Evolutionary conservation across 2,329 filamentous ascomycete species (phyloP).

Genomic region (Sporothrix brasiliensis): DNA sequence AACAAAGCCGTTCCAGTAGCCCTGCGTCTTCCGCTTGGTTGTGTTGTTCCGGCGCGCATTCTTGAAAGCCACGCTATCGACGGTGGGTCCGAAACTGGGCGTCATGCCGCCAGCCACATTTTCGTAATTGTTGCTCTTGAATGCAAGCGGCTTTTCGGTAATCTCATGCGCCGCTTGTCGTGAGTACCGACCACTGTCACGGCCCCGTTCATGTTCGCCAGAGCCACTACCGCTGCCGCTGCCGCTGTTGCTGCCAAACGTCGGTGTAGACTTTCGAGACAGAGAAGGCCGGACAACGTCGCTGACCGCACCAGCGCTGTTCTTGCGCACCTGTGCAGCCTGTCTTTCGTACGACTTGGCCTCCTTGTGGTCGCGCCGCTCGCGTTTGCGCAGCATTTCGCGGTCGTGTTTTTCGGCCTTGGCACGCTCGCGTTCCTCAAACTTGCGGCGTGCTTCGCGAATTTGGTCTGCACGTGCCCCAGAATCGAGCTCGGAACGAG

Average conservation of each 20-base stretch:
- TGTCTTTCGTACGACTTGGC: constrained; percentile 56
- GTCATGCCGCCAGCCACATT: constrained; percentile 44
- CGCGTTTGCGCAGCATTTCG: constrained; percentile 60
- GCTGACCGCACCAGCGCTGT: constrained; percentile 43
- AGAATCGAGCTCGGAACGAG: constrained; percentile 62
- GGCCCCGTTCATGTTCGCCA: constrained; percentile 33
- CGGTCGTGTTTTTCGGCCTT: constrained; percentile 66
- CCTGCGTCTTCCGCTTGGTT: constrained; percentile 63
- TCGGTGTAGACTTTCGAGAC: constrained; percentile 39
- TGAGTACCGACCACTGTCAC: constrained; percentile 27
- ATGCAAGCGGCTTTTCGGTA: constrained; percentile 49
- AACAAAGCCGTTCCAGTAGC: constrained; percentile 65
- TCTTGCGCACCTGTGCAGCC: constrained; percentile 46
- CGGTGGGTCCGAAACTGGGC: constrained; percentile 43
- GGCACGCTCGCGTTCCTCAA: constrained; percentile 62
- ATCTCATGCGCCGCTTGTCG: constrained; percentile 29
- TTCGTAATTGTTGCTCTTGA: constrained; percentile 54
- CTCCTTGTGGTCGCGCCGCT: constrained; percentile 61
- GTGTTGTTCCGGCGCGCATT: constrained; percentile 49
- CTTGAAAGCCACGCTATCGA: constrained; percentile 52
- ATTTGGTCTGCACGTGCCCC: constrained; percentile 60
- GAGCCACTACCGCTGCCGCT: constrained; percentile 20
- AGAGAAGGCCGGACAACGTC: constrained; percentile 32
- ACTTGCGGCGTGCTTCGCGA: constrained; percentile 63
- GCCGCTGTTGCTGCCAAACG: constrained; percentile 35